Percentiles rank a stretch among this genome's conserved stretches.
Conservation (phyloP, 2,329 filamentous ascomycete genomes). For the Aspergillus cejpii region DNA sequence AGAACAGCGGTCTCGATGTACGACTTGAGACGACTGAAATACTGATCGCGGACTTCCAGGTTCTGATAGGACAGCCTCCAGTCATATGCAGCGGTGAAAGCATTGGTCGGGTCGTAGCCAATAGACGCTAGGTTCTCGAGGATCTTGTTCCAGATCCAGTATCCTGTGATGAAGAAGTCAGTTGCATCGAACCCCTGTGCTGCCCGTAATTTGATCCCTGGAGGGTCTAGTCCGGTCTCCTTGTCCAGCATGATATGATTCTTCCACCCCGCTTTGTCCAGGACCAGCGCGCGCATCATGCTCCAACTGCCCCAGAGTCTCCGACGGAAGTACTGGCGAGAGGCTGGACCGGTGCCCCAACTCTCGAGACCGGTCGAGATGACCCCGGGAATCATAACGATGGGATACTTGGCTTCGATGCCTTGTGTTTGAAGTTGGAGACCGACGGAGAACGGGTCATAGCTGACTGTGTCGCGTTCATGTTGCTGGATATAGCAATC, state of each 20-base stretch:
- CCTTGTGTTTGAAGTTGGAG: slow-evolving; percentile 76
- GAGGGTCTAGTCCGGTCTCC: slow-evolving; percentile 81
- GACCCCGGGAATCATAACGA: slow-evolving; percentile 96
- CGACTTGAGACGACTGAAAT: slow-evolving; percentile 83
- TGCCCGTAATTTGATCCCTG: slow-evolving; percentile 79
- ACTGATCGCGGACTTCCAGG: slow-evolving; percentile 82
- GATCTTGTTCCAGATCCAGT: slow-evolving; percentile 99
- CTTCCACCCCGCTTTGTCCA: slow-evolving; percentile 94
- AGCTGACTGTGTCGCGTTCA: slow-evolving; percentile 80
- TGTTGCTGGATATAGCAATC: slow-evolving; percentile 51
- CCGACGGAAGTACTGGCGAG: slow-evolving; percentile 87
- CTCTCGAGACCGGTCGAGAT: slow-evolving; percentile 96
- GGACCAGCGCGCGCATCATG: slow-evolving; percentile 92
- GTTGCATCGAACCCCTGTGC: slow-evolving; percentile 96
- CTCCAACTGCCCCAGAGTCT: slow-evolving; percentile 96
- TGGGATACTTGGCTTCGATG: slow-evolving; percentile 71
- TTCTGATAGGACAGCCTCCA: slow-evolving; percentile 90
- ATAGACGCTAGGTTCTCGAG: slow-evolving; percentile 93
- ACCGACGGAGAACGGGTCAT: slow-evolving; percentile 90
- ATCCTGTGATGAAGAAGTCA: slow-evolving; percentile 74
- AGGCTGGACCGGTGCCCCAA: slow-evolving; percentile 83
- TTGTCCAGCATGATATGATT: slow-evolving; percentile 95
- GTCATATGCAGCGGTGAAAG: slow-evolving; percentile 68
- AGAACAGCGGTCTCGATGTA: slow-evolving; percentile 78
- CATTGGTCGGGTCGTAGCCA: slow-evolving; percentile 81